A percentile compares a stretch with the other conserved stretches of the same genome.
Evolutionary conservation across 805 yeast genomes (phyloP).

Genomic region (Grigorovia yakushimaensis): DNA sequence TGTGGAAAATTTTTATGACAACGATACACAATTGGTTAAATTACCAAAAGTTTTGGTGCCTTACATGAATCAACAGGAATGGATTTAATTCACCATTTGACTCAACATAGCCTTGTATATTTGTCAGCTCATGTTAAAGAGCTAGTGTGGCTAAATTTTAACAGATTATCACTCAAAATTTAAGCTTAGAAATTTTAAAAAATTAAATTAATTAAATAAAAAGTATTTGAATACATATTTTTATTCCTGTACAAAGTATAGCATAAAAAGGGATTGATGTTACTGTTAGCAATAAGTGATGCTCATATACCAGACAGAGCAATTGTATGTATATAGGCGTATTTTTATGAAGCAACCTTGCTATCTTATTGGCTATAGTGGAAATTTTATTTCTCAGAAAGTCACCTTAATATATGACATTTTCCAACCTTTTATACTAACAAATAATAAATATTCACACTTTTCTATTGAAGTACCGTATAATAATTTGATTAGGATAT

Average conservation of each 20-base stretch:
- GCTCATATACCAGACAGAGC: conserved; percentile 84
- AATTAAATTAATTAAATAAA: too few species aligned
- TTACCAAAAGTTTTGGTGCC: conserved; percentile 63
- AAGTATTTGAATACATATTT: neutral
- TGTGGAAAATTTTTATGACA: conserved; percentile 75
- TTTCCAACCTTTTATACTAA: conserved; percentile 6
- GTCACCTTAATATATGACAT: neutral
- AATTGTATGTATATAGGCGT: conserved; percentile 34
- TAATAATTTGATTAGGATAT: conserved; percentile 29
- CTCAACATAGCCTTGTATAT: too few species aligned
- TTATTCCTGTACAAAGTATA: neutral
- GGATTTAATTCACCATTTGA: conserved; percentile 6
- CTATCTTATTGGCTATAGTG: too few species aligned
- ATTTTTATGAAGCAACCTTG: too few species aligned
- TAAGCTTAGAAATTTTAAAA: too few species aligned
- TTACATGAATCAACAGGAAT: conserved; percentile 58
- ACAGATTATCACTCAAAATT: too few species aligned
- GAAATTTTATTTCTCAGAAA: neutral
- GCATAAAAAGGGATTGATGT: conserved; percentile 34
- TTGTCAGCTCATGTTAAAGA: too few species aligned
- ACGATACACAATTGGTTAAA: conserved; percentile 38
- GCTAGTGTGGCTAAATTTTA: too few species aligned
- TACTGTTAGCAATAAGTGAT: conserved; percentile 78
- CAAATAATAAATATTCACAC: neutral
- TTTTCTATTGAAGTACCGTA: neutral